Percentiles rank a stretch among this genome's conserved stretches.
Conservation (phyloP, 129 eudicot genomes). For the Oenanthe sinensis region DNA sequence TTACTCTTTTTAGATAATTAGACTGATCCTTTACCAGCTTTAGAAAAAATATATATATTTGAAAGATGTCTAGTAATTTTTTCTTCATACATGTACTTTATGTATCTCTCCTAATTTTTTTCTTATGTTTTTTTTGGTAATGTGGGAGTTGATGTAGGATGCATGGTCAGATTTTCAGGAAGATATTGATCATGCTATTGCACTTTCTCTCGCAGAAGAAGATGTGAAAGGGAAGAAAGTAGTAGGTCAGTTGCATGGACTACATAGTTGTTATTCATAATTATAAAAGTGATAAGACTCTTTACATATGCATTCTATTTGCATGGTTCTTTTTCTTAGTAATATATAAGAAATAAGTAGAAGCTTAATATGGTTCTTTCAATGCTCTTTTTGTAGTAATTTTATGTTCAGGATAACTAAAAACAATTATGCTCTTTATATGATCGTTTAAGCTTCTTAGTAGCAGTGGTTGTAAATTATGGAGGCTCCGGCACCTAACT, state of each 20-base stretch:
- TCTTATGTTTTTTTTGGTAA: neutral
- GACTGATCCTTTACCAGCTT: neutral
- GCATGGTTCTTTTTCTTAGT: neutral
- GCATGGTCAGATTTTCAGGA: slow-evolving; percentile 51
- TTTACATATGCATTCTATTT: neutral
- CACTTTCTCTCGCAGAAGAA: slow-evolving; percentile 81
- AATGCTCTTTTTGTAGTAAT: neutral
- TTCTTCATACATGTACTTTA: neutral
- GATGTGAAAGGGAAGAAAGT: slow-evolving; percentile 68
- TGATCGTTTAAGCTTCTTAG: neutral
- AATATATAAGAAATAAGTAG: neutral
- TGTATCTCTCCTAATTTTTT: neutral
- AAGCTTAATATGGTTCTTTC: neutral
- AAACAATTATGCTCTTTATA: neutral
- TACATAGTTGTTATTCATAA: neutral
- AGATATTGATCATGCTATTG: slow-evolving; percentile 85
- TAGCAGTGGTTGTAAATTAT: neutral
- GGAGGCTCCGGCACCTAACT: neutral
- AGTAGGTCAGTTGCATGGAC: slow-evolving; percentile 42
- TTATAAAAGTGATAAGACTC: neutral
- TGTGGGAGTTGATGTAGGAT: slow-evolving; percentile 41
- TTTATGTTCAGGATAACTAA: neutral
- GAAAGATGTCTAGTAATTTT: neutral
- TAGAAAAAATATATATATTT: neutral
- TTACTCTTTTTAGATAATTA: neutral